Evolutionary conservation across 441 rosid species (phyloP).

Genomic region (Populus hybrid): DNA sequence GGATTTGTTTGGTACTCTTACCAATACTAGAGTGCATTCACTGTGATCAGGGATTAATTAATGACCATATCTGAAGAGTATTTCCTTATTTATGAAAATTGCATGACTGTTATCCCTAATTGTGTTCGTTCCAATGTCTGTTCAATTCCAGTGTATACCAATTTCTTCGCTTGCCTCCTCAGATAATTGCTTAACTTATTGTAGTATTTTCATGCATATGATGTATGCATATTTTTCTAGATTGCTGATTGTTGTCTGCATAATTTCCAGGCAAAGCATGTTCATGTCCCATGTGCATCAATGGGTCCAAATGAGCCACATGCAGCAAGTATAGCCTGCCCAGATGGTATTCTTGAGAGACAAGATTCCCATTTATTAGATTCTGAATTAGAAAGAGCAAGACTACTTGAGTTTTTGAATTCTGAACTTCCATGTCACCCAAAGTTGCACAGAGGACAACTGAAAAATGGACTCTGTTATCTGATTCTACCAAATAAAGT

Average conservation of each 20-base stretch:
- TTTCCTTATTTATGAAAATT: too few relatives aligned
- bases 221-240: not conserved
- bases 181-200: not conserved
- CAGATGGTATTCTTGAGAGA: slow-evolving; percentile 72
- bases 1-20: too few relatives aligned
- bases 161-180: too few relatives aligned
- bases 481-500: slow-evolving; percentile 94
- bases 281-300: slow-evolving; percentile 57
- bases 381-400: slow-evolving; percentile 43
- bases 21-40: too few relatives aligned
- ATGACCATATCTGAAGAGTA: too few relatives aligned
- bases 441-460: slow-evolving; percentile 71
- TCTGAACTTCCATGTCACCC: slow-evolving; percentile 89
- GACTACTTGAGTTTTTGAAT: slow-evolving; percentile 55
- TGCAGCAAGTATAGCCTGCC: slow-evolving; percentile 87
- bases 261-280: slow-evolving; percentile 45
- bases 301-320: slow-evolving; percentile 98
- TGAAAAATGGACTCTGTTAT: slow-evolving; percentile 93
- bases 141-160: too few relatives aligned
- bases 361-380: slow-evolving; percentile 57
- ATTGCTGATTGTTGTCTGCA: slow-evolving; percentile 6
- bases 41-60: too few relatives aligned
- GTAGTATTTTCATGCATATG: not conserved
- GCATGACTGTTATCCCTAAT: too few relatives aligned
- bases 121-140: too few relatives aligned